Conservation (phyloP, 2,329 filamentous ascomycete genomes). For the Dactylonectria macrodidyma region DNA sequence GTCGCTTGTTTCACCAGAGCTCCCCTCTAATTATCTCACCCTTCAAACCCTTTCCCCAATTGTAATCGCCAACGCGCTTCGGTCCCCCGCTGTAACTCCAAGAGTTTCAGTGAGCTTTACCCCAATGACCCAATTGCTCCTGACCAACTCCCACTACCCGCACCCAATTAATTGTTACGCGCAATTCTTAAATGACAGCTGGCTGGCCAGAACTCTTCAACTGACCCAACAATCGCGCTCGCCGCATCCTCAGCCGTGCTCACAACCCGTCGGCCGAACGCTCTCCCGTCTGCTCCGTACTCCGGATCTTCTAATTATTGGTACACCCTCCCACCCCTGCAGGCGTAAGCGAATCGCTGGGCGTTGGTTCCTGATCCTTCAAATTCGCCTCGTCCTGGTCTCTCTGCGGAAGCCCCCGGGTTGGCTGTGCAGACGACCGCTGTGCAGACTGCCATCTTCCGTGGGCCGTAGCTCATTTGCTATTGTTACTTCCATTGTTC, state of each 20-base stretch:
- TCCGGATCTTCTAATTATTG: conserved; percentile 7
- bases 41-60: conserved; percentile 11
- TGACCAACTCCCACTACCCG: conserved; percentile 4
- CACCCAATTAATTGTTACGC: conserved; percentile 9
- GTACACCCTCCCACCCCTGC: conserved; percentile 12
- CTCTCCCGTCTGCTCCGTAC: conserved; percentile 10
- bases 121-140: neutral
- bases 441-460: conserved; percentile 9
- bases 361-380: neutral
- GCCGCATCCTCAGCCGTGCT: neutral
- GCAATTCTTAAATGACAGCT: neutral
- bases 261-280: conserved; percentile 21
- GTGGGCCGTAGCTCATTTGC: conserved; percentile 13
- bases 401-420: conserved; percentile 3
- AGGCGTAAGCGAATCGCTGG: neutral
- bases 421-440: conserved; percentile 9
- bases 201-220: conserved; percentile 12
- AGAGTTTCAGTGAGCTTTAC: neutral
- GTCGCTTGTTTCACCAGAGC: conserved; percentile 21
- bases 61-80: conserved; percentile 1
- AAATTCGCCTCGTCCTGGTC: neutral
- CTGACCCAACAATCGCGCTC: conserved; percentile 1
- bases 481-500: neutral
- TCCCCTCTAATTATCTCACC: conserved; percentile 14
- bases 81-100: neutral